Evolutionary conservation across 2,329 filamentous ascomycete species (phyloP), one percentile per base, ranked within the genome.

Genomic region (Emergomyces pasteurianus): DNA sequence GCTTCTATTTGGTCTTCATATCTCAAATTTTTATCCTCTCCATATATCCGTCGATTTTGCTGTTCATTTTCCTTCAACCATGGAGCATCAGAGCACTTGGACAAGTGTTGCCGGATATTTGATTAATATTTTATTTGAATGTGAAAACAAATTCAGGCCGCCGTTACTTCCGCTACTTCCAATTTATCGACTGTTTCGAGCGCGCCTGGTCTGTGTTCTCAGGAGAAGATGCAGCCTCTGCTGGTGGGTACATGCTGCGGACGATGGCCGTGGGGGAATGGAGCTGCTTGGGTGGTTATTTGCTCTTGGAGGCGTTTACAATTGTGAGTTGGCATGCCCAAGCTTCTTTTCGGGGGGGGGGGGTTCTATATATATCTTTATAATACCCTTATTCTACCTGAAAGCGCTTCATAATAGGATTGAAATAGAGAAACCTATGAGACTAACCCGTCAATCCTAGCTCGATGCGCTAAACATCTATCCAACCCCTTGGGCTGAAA

Each of bases 121-220:
- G 21, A 55, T 34, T 23, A 55, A 38, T 5, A 55, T 28, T 16
- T 64, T 47, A 36, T 61, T 8, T 50, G n/a, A n/a, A n/a, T n/a
- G n/a, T n/a, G n/a, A n/a, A n/a, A n/a, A n/a, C n/a, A n/a, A n/a
- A n/a, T n/a, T n/a, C 31, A 80, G 79, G 74, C 36, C 79, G 88
- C 43, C 82, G 86, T 26, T 85, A 83, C 72, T 80, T 90, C 69
- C 83, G 88, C 14, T 75, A 88, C 61, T 87, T 89, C 70, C 84
- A 85, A 67, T 89, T 86, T 69, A 73, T 88, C 58, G 83, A 84
- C 53, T 79, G 78, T 56, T 86, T 88, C 65, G 69, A 76, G 28
- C 70, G 74, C 1, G 82, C 84, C 1, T 80, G 78, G 68, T 18
- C 31, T 28, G 68, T 77, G 36, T 82, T 77, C 65, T 71, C 16